phyloP scores from a whole-genome alignment of 139 green algal species.

The Micractinium conductrix region DNA sequence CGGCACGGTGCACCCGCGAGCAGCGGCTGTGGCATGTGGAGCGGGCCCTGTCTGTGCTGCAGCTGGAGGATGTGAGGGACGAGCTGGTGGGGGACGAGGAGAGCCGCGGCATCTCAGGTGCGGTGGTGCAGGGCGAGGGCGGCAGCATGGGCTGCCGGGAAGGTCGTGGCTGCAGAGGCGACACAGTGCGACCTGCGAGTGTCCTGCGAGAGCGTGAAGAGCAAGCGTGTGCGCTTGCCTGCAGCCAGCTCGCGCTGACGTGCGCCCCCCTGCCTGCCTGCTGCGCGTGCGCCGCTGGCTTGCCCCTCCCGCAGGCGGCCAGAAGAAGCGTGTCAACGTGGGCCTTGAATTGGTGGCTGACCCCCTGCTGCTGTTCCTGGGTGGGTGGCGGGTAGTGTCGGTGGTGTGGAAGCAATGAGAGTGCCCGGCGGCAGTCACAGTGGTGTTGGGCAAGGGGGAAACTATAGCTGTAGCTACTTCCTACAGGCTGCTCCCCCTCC shows the following conservation, averaged over 20 bases:
- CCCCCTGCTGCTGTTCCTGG: constrained; percentile 77
- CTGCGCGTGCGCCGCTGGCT: too few relatives aligned
- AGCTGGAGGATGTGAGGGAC: constrained; percentile 55
- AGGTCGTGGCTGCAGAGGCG: background rate
- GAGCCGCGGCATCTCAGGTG: constrained; percentile 62
- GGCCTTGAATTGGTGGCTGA: constrained; percentile 80
- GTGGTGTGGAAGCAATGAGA: background rate
- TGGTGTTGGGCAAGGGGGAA: too few relatives aligned
- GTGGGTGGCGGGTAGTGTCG: background rate
- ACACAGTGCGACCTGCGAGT: too few relatives aligned
- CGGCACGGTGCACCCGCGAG: constrained; percentile 11
- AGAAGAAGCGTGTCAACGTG: constrained; percentile 83
- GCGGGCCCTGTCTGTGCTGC: constrained; percentile 29
- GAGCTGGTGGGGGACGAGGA: constrained; percentile 71
- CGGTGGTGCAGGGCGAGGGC: constrained; percentile 40
- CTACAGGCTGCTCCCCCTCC: background rate
- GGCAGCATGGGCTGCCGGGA: background rate
- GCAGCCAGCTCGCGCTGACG: too few relatives aligned
- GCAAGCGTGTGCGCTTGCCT: too few relatives aligned
- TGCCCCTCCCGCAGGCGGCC: too few relatives aligned
- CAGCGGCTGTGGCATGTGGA: constrained; percentile 51
- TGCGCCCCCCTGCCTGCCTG: background rate
- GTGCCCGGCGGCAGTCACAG: too few relatives aligned
- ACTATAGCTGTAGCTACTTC: too few relatives aligned
- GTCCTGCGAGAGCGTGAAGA: too few relatives aligned